Evolutionary conservation across 176 grass and related monocot genomes (phyloP).

Genomic region (Tillandsia fasciculata): DNA sequence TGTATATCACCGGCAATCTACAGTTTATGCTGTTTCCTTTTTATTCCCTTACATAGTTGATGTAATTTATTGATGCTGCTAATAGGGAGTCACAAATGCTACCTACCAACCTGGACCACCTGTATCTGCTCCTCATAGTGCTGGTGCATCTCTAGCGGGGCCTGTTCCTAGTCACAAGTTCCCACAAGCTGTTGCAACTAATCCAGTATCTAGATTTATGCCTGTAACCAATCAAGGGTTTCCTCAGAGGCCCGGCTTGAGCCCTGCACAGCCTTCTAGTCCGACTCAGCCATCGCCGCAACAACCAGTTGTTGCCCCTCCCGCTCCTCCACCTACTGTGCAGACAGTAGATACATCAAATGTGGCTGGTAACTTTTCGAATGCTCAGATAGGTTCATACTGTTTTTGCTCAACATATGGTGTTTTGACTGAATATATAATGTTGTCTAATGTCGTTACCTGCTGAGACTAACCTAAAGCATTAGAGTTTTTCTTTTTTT

Average conservation of each 20-base stretch:
- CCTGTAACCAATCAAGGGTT: conserved; percentile 59
- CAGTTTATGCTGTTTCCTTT: background rate
- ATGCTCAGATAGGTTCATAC: background rate
- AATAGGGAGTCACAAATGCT: conserved; percentile 31
- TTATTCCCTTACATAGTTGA: conserved; percentile 1
- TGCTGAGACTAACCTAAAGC: background rate
- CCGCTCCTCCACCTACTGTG: conserved; percentile 69
- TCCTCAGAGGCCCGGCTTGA: conserved; percentile 54
- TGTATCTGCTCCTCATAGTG: conserved; percentile 21
- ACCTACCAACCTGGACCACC: conserved; percentile 37
- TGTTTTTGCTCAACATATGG: background rate
- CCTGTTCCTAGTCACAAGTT: conserved; percentile 46
- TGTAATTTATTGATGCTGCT: conserved; percentile 14
- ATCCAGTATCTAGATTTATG: conserved; percentile 46
- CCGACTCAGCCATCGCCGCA: conserved; percentile 41
- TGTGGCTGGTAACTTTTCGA: conserved; percentile 54
- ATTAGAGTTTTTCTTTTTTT: background rate
- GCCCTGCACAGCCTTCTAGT: conserved; percentile 71
- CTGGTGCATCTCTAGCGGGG: conserved; percentile 28
- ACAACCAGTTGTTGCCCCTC: conserved; percentile 36
- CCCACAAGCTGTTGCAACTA: conserved; percentile 38
- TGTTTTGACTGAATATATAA: background rate
- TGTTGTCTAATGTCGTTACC: background rate
- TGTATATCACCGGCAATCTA: conserved; percentile 20
- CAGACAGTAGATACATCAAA: conserved; percentile 93